Base-by-base conservation (phyloP, 768 basidiomycete species). In the Candolleomyces eurysporus region DNA sequence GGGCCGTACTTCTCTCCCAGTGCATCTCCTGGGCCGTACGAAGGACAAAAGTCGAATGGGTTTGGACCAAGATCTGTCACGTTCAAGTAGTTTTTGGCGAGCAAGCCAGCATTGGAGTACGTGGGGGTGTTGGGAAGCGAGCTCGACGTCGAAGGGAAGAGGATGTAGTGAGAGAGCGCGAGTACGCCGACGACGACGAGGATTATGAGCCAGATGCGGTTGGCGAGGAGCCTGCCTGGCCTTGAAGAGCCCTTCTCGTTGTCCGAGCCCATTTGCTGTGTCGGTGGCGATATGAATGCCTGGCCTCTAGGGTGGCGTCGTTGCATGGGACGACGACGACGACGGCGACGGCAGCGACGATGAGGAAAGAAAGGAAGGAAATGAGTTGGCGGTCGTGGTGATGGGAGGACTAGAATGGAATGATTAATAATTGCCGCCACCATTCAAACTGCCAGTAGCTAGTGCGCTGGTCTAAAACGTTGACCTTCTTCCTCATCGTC, bases 21-120 rank as follows among this genome's bases (percentile, higher is more conserved):
- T 40, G 82, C 81, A 72, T 98, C 96, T 1, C 86, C 86, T 2
- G 89, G 88, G 2, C 93, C 92, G 69, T 90, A 92, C 1, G 87
- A 81, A 0, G 96, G 96, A 72, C 96, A 99, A 73, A 98, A 99
- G 1, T 81, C 77, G 73, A 99, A 99, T 0, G 96, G 96, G 59
- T 84, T 88, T 7, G 82, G 79, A 22, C 82, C 80, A 14, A 76
- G 67, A 56, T 84, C 75, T 54, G 82, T 73, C 13, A 68, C 66
- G 77, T 96, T 94, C 61, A 97, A 78, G 72, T 96, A 96, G 72
- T 96, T 93, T 68, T 90, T 88, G 0, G 94, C 75, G 53, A 82
- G 82, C 40, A 91, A 78, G 61, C 82, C 76, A 2, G 79, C 75
- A 8, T 79, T 81, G 0, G 77, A 77, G 63, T 78, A 79, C 31